Evolutionary conservation across 306 rosid species (phyloP), one percentile per base, ranked within the genome.

Genomic region (Boehmeria nivea): DNA sequence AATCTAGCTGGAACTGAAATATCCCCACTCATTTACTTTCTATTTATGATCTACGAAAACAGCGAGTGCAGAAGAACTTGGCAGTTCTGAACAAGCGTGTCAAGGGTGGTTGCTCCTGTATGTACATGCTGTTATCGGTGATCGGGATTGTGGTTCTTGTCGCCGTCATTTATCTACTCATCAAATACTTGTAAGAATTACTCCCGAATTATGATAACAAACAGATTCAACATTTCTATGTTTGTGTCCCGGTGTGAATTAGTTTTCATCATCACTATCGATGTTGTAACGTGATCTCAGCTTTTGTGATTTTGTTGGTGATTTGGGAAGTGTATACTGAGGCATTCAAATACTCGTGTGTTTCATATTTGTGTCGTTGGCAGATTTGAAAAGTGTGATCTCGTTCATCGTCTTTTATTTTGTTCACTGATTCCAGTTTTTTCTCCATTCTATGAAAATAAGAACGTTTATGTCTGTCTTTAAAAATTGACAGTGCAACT

Each of bases 11-110:
- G 5, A 31, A 1, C 1, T 31, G 36, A 31, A 31, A 31, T n/a
- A n/a, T n/a, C 36, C 9, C 8, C 36, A 31, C 9, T 31, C 5
- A 31, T 58, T 60, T 44, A 61, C 20, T 61, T 38, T 59, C 10
- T 59, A 12, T 61, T 42, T 37, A 17, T 78, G n/a, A 50, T 13
- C 50, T 57, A 60, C 62, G 11, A 60, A 70, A 76, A 31, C 96
- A 91, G 95, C 71, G 99, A 56, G 99, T 91, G 56, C 93, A 81
- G 82, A 91, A 91, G 83, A 82, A 77, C 69, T 88, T 91, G 83
- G 93, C 95, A 46, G 31, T 83, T 59, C 50, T 91, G 69, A 87
- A 87, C 77, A 91, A 87, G 61, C 93, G 93, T 26, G 72, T 81
- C 11, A 87, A 87, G 70, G 96, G 95, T 43, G 89, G 94, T 45